Conservation (phyloP, 441 rosid species). For the Arabidopsis hybrid region DNA sequence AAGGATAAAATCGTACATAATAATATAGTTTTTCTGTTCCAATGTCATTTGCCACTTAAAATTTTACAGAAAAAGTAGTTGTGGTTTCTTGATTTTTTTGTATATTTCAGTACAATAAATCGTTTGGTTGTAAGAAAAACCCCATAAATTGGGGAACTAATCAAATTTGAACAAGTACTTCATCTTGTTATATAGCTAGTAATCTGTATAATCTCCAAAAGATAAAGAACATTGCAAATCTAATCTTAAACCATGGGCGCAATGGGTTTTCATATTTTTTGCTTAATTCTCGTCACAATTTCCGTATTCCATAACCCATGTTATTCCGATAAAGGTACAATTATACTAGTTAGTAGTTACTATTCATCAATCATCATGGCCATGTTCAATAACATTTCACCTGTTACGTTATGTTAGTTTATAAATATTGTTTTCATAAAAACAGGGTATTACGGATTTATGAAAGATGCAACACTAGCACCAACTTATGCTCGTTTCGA, state of each 20-base stretch:
- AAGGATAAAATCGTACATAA: too few relatives aligned
- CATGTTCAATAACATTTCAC: background rate
- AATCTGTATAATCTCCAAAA: background rate
- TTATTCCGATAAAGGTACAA: conserved; percentile 51
- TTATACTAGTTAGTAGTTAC: background rate
- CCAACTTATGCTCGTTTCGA: conserved; percentile 48
- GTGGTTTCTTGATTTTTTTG: background rate
- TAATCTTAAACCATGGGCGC: background rate
- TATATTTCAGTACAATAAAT: background rate
- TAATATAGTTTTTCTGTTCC: background rate
- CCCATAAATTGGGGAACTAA: conserved; percentile 17
- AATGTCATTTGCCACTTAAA: background rate
- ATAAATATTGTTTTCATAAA: background rate
- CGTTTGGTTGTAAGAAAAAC: conserved; percentile 11
- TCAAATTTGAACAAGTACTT: conserved; percentile 2
- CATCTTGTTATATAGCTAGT: conserved; percentile 12
- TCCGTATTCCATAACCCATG: conserved; percentile 43
- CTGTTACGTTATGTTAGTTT: background rate
- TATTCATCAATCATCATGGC: background rate
- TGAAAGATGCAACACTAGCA: conserved; percentile 55
- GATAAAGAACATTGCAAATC: background rate
- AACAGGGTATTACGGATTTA: conserved; percentile 39
- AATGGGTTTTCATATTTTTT: conserved; percentile 35
- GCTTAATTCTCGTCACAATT: conserved; percentile 29
- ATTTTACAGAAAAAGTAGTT: background rate